Evolutionary conservation across 768 basidiomycete genomes (phyloP), one percentile per base, ranked within the genome.

Genomic region (Amanita jacksonii): DNA sequence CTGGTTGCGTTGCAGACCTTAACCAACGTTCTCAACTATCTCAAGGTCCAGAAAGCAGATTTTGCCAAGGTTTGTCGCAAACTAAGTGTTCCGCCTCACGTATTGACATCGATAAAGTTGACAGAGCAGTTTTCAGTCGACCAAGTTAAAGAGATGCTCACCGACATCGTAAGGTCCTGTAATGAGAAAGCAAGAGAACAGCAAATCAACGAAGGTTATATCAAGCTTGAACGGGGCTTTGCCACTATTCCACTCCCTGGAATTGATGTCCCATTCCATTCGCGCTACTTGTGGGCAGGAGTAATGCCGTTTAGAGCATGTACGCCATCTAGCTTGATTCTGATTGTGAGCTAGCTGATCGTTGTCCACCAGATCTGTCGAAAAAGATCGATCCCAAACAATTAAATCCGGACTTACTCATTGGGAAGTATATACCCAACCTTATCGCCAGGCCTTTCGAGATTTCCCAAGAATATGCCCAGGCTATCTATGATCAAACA

Each of bases 191-290:
- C 91, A 3, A 67, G 79, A 41, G 84, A 84, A 45, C 79, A 85
- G 55, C 83, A 93, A 60, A 74, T 77, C 55, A 69, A 73, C 16
- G 85, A 91, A 47, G 94, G 93, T 6, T 79, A 86, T 53, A 89
- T 99, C 66, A 85, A 84, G 54, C 79, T 99, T 41, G 94, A 99
- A 54, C 87, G 96, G 54, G 96, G 96, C 6, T 96, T 92, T 54
- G 94, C 94, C 0, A 92, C 91, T 15, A 93, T 93, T 46, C 91
- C 90, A 32, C 74, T 94, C 30, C 89, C 93, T 30, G 94, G 94
- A 49, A 97, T 99, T 54, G 96, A 98, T 55, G 96, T 99, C 1
- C 96, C 96, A 3, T 99, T 99, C 87, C 96, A 99, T 63, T 98
- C 96, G 3, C 85, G 93, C 48, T 99, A 98, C 65, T 76, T 99